A percentile compares a stretch with the other conserved stretches of the same genome.
These are phyloP conservation scores for Ambispora gerdemannii DNA, from an alignment of 192 early-diverging fungal genomes.

Conservation along the genomic window DNA sequence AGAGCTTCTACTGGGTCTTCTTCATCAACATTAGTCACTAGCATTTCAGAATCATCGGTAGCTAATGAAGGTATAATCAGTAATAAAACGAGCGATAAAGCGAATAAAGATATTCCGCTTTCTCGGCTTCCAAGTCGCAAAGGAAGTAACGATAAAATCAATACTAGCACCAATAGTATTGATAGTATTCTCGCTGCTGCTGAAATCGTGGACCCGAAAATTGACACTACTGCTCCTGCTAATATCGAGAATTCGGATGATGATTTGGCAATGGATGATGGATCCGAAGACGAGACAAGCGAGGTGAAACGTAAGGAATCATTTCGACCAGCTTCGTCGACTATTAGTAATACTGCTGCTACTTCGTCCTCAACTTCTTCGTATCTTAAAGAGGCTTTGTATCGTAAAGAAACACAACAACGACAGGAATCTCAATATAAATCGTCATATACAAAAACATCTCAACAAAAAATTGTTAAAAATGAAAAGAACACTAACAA, in stretches of 20 bases:
- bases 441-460: no score
- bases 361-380: no score
- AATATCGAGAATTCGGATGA: not conserved
- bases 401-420: no score
- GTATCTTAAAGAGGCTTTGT: no score
- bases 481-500: not conserved
- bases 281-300: conserved; percentile 11
- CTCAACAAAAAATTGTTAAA: no score
- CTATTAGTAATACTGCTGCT: no score
- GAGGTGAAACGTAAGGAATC: not conserved
- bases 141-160: not conserved
- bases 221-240: not conserved
- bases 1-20: not conserved
- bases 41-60: not conserved
- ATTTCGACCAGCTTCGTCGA: no score
- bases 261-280: conserved; percentile 31
- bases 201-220: not conserved
- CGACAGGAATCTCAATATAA: no score
- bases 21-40: not conserved
- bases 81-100: not conserved
- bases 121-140: not conserved
- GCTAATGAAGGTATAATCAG: not conserved
- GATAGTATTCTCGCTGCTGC: not conserved
- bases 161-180: not conserved
- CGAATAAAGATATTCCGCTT: no score